Base-by-base conservation (phyloP, 345 rosid species). In the Citrus inodora region DNA sequence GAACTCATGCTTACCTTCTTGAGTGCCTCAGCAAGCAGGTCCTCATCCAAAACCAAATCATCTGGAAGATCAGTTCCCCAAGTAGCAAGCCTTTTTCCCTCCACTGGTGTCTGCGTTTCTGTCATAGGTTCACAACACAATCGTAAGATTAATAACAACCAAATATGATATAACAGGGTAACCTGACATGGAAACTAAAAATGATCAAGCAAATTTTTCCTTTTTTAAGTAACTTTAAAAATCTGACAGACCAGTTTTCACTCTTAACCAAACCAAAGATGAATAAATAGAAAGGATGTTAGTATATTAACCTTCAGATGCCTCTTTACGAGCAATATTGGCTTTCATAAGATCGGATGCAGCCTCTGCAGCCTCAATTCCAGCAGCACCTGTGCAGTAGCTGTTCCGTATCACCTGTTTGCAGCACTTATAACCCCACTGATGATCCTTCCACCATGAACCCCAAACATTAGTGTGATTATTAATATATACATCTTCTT, bases 381-480 rank as follows among this genome's bases (percentile, higher is more conserved):
- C 98, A 2, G 95, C 94, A 38, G 87, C 80, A 16, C 98, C 98
- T 0, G 93, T 92, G 86, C 98, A 92, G 53, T 93, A 95, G 81
- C 98, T 93, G 82, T 93, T 95, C 60, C 92, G 80, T 35, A 92
- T 82, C 19, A 85, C 87, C 82, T 95, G 98, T 81, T 86, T 88
- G 67, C 98, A 95, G 75, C 98, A 95, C 81, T 84, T 92, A 51
- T 95, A 92, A 7, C 98, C 93, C 98, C 98, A 95, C 21, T 90
- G 97, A 61, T 92, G 91, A 85, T 93, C 98, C 78, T 83, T 95
- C 98, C 98, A 95, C 97, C 98, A 95, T 22, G 98, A 95, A 32
- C 98, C 98, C 92, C 93, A 95, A 22, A 93, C 98, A 59, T 80
- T 87, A 6, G 93, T 89, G 79, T 95, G 98, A 83, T 92, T 89